Conservation (phyloP, 1,139 yeast genomes). For the Cylindricascospora bacillispora region DNA sequence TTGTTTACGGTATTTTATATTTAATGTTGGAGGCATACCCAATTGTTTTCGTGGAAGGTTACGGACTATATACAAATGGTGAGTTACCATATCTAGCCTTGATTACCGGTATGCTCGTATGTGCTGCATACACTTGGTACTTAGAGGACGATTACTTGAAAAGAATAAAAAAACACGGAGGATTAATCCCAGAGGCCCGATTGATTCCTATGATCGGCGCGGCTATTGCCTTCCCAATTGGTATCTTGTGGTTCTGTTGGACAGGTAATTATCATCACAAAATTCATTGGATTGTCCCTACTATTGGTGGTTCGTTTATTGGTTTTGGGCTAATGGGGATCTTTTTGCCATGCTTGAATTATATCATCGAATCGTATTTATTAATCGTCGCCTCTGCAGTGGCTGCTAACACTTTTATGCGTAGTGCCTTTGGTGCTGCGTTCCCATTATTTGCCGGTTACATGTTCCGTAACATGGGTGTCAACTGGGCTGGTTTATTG, state of each 20-base stretch:
- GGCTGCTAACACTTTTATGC: constrained; percentile 72
- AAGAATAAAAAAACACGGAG: constrained; percentile 36
- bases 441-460: constrained; percentile 72
- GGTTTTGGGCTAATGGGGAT: constrained; percentile 69
- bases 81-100: constrained; percentile 53
- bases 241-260: constrained; percentile 81
- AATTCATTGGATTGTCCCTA: constrained; percentile 81
- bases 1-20: constrained; percentile 74
- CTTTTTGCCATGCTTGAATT: constrained; percentile 66
- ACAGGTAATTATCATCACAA: constrained; percentile 55
- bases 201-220: constrained; percentile 60
- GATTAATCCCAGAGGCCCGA: constrained; percentile 67
- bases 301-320: constrained; percentile 54
- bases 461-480: constrained; percentile 65
- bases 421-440: constrained; percentile 53
- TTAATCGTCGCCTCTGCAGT: constrained; percentile 80
- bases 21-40: constrained; percentile 72
- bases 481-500: constrained; percentile 74
- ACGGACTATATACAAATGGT: constrained; percentile 16
- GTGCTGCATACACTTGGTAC: constrained; percentile 36
- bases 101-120: constrained; percentile 46
- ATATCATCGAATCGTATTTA: constrained; percentile 69
- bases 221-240: constrained; percentile 55
- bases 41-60: constrained; percentile 45
- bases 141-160: constrained; percentile 29